Base-by-base conservation (phyloP, 768 basidiomycete species). In the Lentinula boryana region DNA sequence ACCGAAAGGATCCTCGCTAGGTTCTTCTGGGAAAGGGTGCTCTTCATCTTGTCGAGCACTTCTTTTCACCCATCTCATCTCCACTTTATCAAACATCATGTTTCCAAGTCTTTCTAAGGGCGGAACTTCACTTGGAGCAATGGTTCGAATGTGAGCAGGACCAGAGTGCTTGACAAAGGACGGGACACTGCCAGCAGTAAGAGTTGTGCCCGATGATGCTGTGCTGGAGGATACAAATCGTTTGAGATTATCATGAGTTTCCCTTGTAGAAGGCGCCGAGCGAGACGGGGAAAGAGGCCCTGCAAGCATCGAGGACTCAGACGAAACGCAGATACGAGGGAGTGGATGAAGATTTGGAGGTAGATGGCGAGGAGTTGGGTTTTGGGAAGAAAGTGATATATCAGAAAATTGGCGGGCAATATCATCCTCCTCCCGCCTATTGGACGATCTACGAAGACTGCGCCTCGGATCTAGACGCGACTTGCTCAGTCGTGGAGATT, bases 221-320 rank as follows among this genome's bases (percentile, higher is more conserved):
- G 94, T 95, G 67, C 93, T 92, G 13, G 92, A 89, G 5, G 94
- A 95, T 8, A 95, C 91, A 68, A 92, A 93, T 27, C 95, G 88
- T 67, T 89, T 91, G 49, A 95, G 78, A 69, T 95, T 93, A 16
- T 87, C 87, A 63, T 83, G 83, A 15, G 80, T 75, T n/a, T 13
- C 12, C 5, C 5, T 48, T 7, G 18, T 23, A 2, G 78, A 75
- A 35, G 78, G 70, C 6, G 31, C 80, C 8, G 7, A 84, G 27
- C 84, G 63, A 36, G 85, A 82, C 18, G 78, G 77, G 10, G 80
- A 71, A n/a, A 76, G 75, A 21, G 75, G 74, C 35, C 72, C 71
- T 5, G 66, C 66, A 38, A 70, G 64, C 6, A 65, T 55, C 16
- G 74, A 68, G 13, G 69, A 67, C 18, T 68, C 50, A 41, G 69